Base-by-base conservation (phyloP, 2,329 filamentous ascomycete genomes). In the Diaporthe eres region DNA sequence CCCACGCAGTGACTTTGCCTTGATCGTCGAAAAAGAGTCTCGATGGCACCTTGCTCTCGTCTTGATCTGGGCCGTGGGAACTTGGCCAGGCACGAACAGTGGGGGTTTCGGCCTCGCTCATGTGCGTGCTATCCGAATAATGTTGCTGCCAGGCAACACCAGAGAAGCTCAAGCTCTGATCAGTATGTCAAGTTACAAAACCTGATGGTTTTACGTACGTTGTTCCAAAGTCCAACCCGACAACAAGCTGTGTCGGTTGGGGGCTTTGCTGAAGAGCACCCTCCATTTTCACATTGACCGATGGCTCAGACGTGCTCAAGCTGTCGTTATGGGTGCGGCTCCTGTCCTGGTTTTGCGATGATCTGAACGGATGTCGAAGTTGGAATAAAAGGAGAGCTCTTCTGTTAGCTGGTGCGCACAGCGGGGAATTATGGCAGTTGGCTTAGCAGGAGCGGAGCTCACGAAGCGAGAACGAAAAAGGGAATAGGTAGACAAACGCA, bases 121-220 rank as follows among this genome's bases (percentile, higher is more conserved):
- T 4, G 13, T 7, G 47, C 19, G 19, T 12, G 7, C 0, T 6
- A 12, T 37, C 15, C 4, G 2, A 19, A 12, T 39, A 7, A 17
- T 19, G 10, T 1, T 6, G 1, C 19, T 10, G 22, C 22, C 34
- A 70, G 4, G 47, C 34, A 68, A 55, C 6, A 6, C 65, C 65
- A n/a, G 65, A 53, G 10, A 39, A 39, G 0, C 65, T 68, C 13
- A 3, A 3, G 12, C n/a, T 17, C 4, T 4, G 1, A 9, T 39
- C 1, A 68, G 65, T n/a, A 55, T 13, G 34, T 0, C 5, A 13
- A 7, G 0, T 6, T 1, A 8, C 3, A 25, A 15, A 0, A 13
- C 0, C 0, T 28, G n/a, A 9, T 3, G 2, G 0, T 1, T 37
- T 0, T 12, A 70, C 65, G 8, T 28, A 70, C 65, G 65, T 70